Percentiles rank a stretch among this genome's conserved stretches.
Conservation (phyloP, 495 filamentous ascomycete genomes). For the Tuber borchii region DNA sequence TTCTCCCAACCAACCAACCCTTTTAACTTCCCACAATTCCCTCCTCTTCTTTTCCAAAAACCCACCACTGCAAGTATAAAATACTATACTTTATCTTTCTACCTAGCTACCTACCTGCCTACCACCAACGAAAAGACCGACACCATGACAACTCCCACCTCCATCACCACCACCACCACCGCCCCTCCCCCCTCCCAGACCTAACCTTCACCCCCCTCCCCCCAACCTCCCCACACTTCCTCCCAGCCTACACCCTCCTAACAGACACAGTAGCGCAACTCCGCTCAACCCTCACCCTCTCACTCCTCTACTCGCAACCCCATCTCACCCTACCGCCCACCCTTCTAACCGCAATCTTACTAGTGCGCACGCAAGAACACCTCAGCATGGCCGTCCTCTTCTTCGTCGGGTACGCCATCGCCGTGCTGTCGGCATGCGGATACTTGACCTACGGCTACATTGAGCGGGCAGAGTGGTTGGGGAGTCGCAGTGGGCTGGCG, state of each 20-base stretch:
- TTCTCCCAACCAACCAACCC: not conserved
- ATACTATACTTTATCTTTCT: not conserved
- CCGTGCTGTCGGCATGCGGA: slow-evolving; percentile 45
- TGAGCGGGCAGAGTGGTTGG: slow-evolving; percentile 50
- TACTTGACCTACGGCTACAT: slow-evolving; percentile 49
- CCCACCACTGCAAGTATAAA: too few relatives aligned
- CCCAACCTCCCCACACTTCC: slow-evolving; percentile 42
- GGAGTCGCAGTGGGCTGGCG: slow-evolving; percentile 47
- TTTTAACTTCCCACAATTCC: not conserved
- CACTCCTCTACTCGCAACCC: slow-evolving; percentile 52
- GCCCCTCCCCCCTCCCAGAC: not conserved
- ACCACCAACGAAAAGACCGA: too few relatives aligned
- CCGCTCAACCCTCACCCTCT: slow-evolving; percentile 50
- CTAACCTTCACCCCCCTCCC: slow-evolving; percentile 34
- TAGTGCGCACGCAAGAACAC: slow-evolving; percentile 41
- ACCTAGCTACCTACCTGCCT: too few relatives aligned
- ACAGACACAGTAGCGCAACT: slow-evolving; percentile 60
- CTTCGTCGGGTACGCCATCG: slow-evolving; percentile 47
- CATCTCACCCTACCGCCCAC: slow-evolving; percentile 44
- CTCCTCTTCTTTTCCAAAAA: not conserved
- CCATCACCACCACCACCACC: too few relatives aligned
- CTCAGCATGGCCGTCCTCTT: slow-evolving; percentile 45
- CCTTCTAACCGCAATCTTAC: slow-evolving; percentile 42
- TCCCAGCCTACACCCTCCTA: slow-evolving; percentile 50
- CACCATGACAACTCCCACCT: not conserved